phyloP scores from a whole-genome alignment of 495 filamentous ascomycete species.

The Hypoxylon subgilvum region DNA sequence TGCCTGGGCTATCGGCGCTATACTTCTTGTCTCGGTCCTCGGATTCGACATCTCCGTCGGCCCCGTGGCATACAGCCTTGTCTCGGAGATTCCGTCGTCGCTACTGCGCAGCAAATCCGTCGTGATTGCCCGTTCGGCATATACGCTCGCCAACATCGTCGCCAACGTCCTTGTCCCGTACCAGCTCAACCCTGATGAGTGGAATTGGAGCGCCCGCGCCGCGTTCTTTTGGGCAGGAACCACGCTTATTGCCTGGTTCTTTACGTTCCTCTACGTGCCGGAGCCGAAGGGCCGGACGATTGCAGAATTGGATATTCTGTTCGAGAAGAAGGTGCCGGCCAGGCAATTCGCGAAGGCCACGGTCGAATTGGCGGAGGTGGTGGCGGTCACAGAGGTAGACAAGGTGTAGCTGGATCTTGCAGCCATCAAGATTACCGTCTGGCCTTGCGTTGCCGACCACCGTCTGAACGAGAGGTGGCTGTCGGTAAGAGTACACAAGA shows the following conservation, averaged over 20 bases:
- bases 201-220: conserved; percentile 56
- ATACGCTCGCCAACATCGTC: conserved; percentile 56
- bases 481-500: too few relatives aligned
- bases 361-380: too few relatives aligned
- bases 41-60: conserved; percentile 63
- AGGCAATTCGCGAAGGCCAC: conserved; percentile 53
- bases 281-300: conserved; percentile 51
- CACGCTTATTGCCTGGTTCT: conserved; percentile 48
- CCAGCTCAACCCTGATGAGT: conserved; percentile 55
- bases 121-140: conserved; percentile 58
- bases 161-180: conserved; percentile 57
- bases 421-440: too few relatives aligned
- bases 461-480: too few relatives aligned
- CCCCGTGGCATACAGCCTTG: conserved; percentile 61
- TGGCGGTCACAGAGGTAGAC: too few relatives aligned
- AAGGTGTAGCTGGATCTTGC: too few relatives aligned
- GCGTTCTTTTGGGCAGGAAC: conserved; percentile 62
- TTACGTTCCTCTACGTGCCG: conserved; percentile 45
- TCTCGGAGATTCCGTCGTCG: conserved; percentile 60
- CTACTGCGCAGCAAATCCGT: conserved; percentile 62
- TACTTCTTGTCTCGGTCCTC: conserved; percentile 59
- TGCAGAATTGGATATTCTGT: conserved; percentile 58
- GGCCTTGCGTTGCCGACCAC: too few relatives aligned
- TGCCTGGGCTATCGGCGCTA: conserved; percentile 50
- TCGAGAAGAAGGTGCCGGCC: conserved; percentile 48